Base-by-base conservation (phyloP, 2,329 filamentous ascomycete species). In the Neofusicoccum ribis region DNA sequence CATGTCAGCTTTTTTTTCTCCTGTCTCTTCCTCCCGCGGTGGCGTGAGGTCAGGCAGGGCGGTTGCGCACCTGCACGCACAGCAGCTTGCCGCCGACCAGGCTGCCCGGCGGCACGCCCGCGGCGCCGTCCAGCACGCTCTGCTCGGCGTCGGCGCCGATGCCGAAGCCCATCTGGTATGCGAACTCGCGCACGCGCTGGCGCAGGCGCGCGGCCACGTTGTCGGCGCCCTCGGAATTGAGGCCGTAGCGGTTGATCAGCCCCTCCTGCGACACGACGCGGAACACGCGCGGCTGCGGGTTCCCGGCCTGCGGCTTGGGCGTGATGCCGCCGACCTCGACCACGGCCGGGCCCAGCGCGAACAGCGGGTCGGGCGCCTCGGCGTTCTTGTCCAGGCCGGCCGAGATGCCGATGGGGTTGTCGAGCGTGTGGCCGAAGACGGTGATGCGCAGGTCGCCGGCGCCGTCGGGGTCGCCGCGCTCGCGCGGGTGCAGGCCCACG, bases 361-460 rank as follows among this genome's bases (percentile, higher is more conserved):
- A 91, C 41, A 99, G 83, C 14, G 89, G 86, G 72, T 94, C 91
- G 1, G 93, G 91, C 63, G 98, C 89, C 68, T 97, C 92, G 63
- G 89, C 95, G 73, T 96, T 87, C 83, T 99, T 98, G 82, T 98
- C 95, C 49, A 99, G 88, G 9, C 95, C 95, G 5, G 92, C 95
- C n/a, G 92, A 96, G 68, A 96, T 97, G 65, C 91, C 95, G 72
- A 99, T 88, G 1, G 95, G 95, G 78, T 97, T 98, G 72, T 86
- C 83, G 52, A 99, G 80, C 3, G 81, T 84, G 67, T 90, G 86
- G 41, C 91, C 92, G 75, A 96, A 97, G 20, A 98, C 89, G 60
- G 87, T 82, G 8, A 87, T 83, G 54, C 79, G 78, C 56, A 89
- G 73, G 69, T 84, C 83, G 2, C 84, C 83, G 68, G 82, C 79